Percentiles rank a stretch among this genome's conserved stretches.
These are phyloP conservation scores for Pezicula rhizophila DNA, from an alignment of 2,329 filamentous ascomycete species.

Conservation along the genomic window DNA sequence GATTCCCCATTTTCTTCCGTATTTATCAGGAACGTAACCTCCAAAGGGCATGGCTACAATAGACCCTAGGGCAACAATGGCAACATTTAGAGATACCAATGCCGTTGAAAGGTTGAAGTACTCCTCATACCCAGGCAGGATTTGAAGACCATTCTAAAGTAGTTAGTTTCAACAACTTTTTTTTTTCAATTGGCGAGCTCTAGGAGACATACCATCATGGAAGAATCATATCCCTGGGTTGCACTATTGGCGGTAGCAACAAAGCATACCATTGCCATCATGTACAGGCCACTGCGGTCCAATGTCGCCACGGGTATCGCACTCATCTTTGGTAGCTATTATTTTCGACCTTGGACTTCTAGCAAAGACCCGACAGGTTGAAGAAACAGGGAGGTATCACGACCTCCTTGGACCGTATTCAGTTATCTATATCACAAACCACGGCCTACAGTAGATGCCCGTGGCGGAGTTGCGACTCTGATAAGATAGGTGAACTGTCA, in stretches of 20 bases:
- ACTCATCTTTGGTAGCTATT: not conserved
- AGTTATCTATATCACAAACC: not conserved
- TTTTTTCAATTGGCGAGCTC: not conserved
- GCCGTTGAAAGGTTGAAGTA: constrained; percentile 1
- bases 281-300: not conserved
- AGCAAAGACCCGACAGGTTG: too few species aligned
- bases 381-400: not conserved
- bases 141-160: constrained; percentile 2
- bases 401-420: not conserved
- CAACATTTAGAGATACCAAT: constrained; percentile 1
- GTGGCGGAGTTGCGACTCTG: not conserved
- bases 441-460: not conserved
- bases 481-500: too few species aligned
- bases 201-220: not conserved
- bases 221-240: constrained; percentile 1
- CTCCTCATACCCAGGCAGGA: constrained; percentile 3
- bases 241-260: not conserved
- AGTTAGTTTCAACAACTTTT: not conserved
- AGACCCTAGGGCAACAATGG: not conserved
- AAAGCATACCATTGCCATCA: constrained; percentile 1
- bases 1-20: constrained; percentile 1
- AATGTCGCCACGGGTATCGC: not conserved
- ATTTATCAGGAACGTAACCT: not conserved
- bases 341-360: too few species aligned
- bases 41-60: constrained; percentile 1